These are phyloP conservation scores for Cryptococcus hybrid DNA, from an alignment of 1,284 basidiomycete genomes.

Conservation along the genomic window DNA sequence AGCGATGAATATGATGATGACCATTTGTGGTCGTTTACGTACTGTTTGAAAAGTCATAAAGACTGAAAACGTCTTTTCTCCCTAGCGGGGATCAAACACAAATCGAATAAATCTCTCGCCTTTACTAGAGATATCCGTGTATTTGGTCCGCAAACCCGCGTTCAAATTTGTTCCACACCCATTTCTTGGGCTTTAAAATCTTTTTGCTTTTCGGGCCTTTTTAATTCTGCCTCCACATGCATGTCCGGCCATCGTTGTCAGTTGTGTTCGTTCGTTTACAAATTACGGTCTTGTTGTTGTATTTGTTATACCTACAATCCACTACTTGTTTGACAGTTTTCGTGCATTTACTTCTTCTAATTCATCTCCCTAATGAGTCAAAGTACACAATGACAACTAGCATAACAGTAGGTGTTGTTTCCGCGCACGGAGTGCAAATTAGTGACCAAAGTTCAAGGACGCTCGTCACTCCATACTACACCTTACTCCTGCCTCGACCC, in stretches of 20 bases:
- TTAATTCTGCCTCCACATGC: background rate
- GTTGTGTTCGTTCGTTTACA: background rate
- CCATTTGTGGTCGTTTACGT: too few species aligned
- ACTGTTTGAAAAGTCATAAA: too few species aligned
- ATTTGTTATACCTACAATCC: background rate
- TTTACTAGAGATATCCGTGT: constrained; percentile 26
- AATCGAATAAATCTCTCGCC: constrained; percentile 20
- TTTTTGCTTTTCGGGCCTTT: constrained; percentile 5
- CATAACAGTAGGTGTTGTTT: constrained; percentile 19
- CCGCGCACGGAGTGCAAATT: too few species aligned
- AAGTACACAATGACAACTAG: constrained; percentile 10
- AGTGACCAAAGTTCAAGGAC: constrained; percentile 23
- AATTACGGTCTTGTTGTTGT: too few species aligned
- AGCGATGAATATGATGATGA: too few species aligned
- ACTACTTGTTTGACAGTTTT: background rate
- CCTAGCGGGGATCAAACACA: constrained; percentile 13
- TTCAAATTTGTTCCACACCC: constrained; percentile 24
- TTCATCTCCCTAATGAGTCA: background rate
- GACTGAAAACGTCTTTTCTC: too few species aligned
- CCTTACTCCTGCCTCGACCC: constrained; percentile 31
- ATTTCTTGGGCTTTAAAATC: constrained; percentile 7
- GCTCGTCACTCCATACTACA: constrained; percentile 45
- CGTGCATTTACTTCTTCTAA: background rate
- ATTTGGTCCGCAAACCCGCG: constrained; percentile 15
- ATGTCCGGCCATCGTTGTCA: background rate